Evolutionary conservation across 2,329 filamentous ascomycete genomes (phyloP).

Genomic region (Albophoma yamanashiensis): DNA sequence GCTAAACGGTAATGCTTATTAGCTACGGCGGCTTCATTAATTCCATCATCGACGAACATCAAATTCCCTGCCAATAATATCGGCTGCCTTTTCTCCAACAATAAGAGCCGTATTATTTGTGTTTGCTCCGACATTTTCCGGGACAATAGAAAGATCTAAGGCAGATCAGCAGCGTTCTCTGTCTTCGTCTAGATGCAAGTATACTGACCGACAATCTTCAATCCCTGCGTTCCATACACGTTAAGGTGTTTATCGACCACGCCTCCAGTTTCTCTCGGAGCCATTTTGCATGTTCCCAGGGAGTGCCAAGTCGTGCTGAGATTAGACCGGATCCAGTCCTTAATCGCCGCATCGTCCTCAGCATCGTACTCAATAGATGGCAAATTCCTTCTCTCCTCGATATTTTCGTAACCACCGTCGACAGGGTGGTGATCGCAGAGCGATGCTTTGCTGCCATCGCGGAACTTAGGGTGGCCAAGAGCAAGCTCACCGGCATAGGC

Average conservation of each 20-base stretch:
- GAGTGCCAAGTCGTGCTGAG: constrained; percentile 31
- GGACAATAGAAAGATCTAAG: constrained; percentile 23
- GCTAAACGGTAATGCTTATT: no score
- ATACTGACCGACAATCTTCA: neutral
- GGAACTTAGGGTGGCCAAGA: constrained; percentile 30
- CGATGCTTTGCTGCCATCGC: constrained; percentile 25
- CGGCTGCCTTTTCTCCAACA: constrained; percentile 30
- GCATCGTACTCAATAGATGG: constrained; percentile 30
- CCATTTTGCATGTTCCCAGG: constrained; percentile 2
- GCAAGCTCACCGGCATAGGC: constrained; percentile 36
- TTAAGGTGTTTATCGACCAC: neutral
- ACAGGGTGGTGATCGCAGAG: constrained; percentile 13
- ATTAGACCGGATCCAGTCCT: constrained; percentile 26
- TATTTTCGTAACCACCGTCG: constrained; percentile 7
- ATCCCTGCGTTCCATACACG: neutral
- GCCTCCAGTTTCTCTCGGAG: neutral
- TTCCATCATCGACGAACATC: neutral
- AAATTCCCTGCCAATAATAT: constrained; percentile 18
- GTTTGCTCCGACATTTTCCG: constrained; percentile 30
- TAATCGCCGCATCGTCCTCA: constrained; percentile 37
- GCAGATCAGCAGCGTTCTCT: constrained; percentile 3
- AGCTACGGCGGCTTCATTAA: no score
- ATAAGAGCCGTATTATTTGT: constrained; percentile 31
- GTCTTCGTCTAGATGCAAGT: neutral
- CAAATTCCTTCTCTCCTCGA: constrained; percentile 14